A percentile compares a stretch with the other conserved stretches of the same genome.
These are phyloP conservation scores for Mallotus nudiflorus DNA, from an alignment of 345 rosid genomes.

Conservation along the genomic window DNA sequence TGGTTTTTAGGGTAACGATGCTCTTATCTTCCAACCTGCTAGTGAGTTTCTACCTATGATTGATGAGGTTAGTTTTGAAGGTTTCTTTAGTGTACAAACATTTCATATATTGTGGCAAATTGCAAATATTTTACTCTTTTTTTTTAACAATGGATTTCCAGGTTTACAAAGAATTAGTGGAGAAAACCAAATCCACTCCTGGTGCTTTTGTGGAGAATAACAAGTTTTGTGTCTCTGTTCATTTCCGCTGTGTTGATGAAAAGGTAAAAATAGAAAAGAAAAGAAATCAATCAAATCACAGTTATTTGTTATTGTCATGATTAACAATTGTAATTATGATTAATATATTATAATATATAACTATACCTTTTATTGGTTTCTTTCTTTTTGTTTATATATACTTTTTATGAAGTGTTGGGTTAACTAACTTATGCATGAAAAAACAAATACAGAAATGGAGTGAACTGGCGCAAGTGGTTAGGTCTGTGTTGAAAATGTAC, in stretches of 20 bases:
- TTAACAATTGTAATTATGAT: not conserved
- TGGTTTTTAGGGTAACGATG: slow-evolving; percentile 42
- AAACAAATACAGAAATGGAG: slow-evolving; percentile 76
- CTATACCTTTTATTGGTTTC: too few relatives aligned
- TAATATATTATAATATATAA: not conserved
- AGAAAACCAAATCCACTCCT: slow-evolving; percentile 63
- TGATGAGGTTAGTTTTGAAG: slow-evolving; percentile 54
- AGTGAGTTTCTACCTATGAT: slow-evolving; percentile 80
- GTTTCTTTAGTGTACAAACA: not conserved
- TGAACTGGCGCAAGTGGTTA: slow-evolving; percentile 63
- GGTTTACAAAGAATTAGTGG: slow-evolving; percentile 57
- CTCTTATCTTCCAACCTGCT: slow-evolving; percentile 79
- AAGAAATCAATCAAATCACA: slow-evolving; percentile 1
- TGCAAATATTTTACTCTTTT: not conserved
- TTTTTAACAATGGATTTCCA: slow-evolving; percentile 18
- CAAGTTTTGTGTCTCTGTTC: slow-evolving; percentile 86
- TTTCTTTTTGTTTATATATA: too few relatives aligned
- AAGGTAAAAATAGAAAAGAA: too few relatives aligned
- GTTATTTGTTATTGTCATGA: not conserved
- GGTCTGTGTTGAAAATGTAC: slow-evolving; percentile 59
- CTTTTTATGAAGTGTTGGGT: not conserved
- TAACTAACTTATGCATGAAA: slow-evolving; percentile 12
- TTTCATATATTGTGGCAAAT: not conserved
- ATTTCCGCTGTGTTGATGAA: slow-evolving; percentile 86
- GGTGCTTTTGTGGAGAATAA: slow-evolving; percentile 89